Conservation (phyloP, 1,284 basidiomycete genomes). For the Hypsizygus ulmarius region DNA sequence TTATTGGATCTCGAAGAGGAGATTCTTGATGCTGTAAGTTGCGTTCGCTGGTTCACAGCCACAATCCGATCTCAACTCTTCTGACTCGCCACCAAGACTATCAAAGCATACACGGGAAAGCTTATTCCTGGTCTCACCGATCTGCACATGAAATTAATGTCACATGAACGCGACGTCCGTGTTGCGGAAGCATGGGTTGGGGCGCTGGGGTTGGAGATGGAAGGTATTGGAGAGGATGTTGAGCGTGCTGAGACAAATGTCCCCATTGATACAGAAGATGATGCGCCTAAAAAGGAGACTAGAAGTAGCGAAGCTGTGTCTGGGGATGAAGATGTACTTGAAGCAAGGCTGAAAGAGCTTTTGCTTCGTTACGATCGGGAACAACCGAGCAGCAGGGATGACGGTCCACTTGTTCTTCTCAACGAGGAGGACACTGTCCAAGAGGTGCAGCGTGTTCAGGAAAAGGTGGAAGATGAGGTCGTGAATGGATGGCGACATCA, state of each 20-base stretch:
- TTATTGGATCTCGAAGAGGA: conserved; percentile 17
- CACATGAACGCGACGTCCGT: conserved; percentile 17
- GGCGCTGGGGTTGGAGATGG: conserved; percentile 31
- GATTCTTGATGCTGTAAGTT: conserved; percentile 20
- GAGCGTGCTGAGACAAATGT: not conserved
- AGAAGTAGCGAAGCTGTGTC: conserved; percentile 6
- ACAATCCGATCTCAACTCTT: not conserved
- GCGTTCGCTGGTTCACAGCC: too few relatives aligned
- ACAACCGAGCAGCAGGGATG: not conserved
- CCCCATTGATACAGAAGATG: conserved; percentile 1
- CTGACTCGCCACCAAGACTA: conserved; percentile 11
- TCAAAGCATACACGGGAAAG: conserved; percentile 16
- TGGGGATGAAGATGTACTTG: conserved; percentile 8
- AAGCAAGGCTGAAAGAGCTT: conserved; percentile 17
- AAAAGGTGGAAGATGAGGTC: conserved; percentile 6
- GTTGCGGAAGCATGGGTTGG: conserved; percentile 31
- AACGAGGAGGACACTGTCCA: conserved; percentile 25
- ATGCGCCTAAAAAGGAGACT: too few relatives aligned
- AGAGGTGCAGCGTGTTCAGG: conserved; percentile 19
- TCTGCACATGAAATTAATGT: conserved; percentile 23
- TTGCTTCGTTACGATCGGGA: conserved; percentile 2
- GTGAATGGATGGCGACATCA: conserved; percentile 3
- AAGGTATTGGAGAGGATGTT: conserved; percentile 22
- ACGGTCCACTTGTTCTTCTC: conserved; percentile 23
- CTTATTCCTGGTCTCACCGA: conserved; percentile 23